Evolutionary conservation across 1,284 basidiomycete genomes (phyloP).

Genomic region (Agroathelia rolfsii): DNA sequence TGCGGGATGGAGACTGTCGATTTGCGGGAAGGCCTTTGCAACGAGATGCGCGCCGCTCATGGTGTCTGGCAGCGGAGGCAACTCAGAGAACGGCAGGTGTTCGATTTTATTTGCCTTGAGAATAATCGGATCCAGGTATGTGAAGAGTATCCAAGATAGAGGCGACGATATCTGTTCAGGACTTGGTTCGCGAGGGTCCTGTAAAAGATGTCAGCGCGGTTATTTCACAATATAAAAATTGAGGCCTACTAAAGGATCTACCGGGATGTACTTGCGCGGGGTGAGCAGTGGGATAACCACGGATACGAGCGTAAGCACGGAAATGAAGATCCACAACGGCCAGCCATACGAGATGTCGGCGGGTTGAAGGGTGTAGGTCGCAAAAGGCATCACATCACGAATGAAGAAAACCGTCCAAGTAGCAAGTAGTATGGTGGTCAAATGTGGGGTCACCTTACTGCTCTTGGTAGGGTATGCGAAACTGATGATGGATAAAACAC

Average conservation of each 20-base stretch:
- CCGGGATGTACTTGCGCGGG: neutral
- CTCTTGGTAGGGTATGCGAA: no score
- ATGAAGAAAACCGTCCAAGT: conserved; percentile 39
- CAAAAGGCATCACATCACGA: conserved; percentile 56
- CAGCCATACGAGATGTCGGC: neutral
- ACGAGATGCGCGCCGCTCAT: conserved; percentile 32
- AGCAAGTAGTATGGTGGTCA: conserved; percentile 26
- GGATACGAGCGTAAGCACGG: neutral
- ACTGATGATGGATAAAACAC: no score
- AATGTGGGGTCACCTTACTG: no score
- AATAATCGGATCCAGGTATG: conserved; percentile 48
- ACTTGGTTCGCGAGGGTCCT: conserved; percentile 41
- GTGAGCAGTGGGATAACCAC: neutral
- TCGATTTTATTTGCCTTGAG: conserved; percentile 30
- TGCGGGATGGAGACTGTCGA: conserved; percentile 36
- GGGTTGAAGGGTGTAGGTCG: conserved; percentile 26
- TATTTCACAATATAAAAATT: conserved; percentile 5
- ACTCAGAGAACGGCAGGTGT: conserved; percentile 31
- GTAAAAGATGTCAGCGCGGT: neutral
- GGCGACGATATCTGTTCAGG: conserved; percentile 61
- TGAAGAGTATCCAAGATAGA: conserved; percentile 44
- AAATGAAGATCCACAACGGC: neutral
- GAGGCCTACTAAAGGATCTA: neutral
- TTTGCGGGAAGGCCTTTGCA: conserved; percentile 22
- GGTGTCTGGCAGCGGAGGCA: conserved; percentile 52